Evolutionary conservation across 2,329 filamentous ascomycete genomes (phyloP).

Genomic region (Exutisphaerella laricina): DNA sequence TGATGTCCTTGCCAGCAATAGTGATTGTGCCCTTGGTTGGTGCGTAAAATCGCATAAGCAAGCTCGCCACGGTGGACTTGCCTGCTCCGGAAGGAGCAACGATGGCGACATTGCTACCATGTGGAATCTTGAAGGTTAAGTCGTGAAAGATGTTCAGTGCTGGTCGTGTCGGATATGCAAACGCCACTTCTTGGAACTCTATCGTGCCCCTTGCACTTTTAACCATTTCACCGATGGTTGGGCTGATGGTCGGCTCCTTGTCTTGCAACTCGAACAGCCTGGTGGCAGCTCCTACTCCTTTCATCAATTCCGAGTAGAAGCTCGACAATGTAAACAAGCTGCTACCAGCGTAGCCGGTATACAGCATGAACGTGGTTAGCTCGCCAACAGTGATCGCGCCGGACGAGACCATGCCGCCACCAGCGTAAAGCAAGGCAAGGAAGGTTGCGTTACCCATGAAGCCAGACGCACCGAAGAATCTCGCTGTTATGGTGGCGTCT

Average conservation of each 20-base stretch:
- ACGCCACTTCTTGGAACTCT: slow-evolving; percentile 76
- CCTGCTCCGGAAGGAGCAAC: slow-evolving; percentile 94
- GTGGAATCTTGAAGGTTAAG: slow-evolving; percentile 83
- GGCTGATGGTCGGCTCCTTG: slow-evolving; percentile 75
- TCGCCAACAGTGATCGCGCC: slow-evolving; percentile 87
- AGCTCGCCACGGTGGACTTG: slow-evolving; percentile 91
- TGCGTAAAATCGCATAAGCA: slow-evolving; percentile 86
- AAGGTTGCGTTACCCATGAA: slow-evolving; percentile 97
- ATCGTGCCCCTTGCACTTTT: slow-evolving; percentile 82
- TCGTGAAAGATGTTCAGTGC: slow-evolving; percentile 87
- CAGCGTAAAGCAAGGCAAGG: slow-evolving; percentile 79
- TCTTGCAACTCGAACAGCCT: slow-evolving; percentile 95
- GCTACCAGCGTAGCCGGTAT: slow-evolving; percentile 78
- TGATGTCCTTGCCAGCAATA: slow-evolving; percentile 79
- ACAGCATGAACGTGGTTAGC: slow-evolving; percentile 96
- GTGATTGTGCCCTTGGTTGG: slow-evolving; percentile 70
- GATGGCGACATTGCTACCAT: slow-evolving; percentile 91
- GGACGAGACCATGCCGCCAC: slow-evolving; percentile 80
- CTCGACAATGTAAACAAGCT: slow-evolving; percentile 90
- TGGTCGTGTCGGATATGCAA: slow-evolving; percentile 89
- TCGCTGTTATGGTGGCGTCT: slow-evolving; percentile 83
- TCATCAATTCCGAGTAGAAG: slow-evolving; percentile 99
- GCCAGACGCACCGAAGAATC: slow-evolving; percentile 81
- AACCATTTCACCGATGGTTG: slow-evolving; percentile 75
- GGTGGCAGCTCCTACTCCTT: slow-evolving; percentile 94